A percentile compares a stretch with the other conserved stretches of the same genome.
phyloP scores from a whole-genome alignment of 495 filamentous ascomycete species.

The Entonaema liquescens region DNA sequence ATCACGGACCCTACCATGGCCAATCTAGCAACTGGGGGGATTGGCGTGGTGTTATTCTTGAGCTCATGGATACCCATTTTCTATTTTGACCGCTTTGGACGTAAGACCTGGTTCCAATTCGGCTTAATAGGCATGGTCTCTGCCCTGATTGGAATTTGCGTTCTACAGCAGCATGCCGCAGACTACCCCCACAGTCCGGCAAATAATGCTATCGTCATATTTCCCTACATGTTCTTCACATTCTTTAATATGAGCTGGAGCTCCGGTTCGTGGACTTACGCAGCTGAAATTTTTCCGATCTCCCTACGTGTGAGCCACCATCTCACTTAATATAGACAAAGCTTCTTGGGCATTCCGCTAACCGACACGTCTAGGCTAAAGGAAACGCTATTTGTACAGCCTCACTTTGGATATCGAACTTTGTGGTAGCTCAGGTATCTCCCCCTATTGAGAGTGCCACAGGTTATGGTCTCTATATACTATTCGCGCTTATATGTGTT shows the following conservation, averaged over 20 bases:
- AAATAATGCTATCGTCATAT: slow-evolving; percentile 42
- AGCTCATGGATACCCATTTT: slow-evolving; percentile 43
- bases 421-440: slow-evolving; percentile 41
- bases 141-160: slow-evolving; percentile 39
- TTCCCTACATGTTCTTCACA: slow-evolving; percentile 43
- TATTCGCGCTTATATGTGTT: slow-evolving; percentile 41
- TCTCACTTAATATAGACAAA: neutral
- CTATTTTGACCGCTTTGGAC: slow-evolving; percentile 41
- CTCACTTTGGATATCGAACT: slow-evolving; percentile 45
- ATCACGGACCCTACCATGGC: slow-evolving; percentile 43
- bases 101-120: slow-evolving; percentile 44
- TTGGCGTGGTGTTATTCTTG: slow-evolving; percentile 39
- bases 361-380: slow-evolving; percentile 33
- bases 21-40: slow-evolving; percentile 39
- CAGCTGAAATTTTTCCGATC: slow-evolving; percentile 44
- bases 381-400: slow-evolving; percentile 44
- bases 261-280: slow-evolving; percentile 43
- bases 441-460: slow-evolving; percentile 42
- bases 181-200: slow-evolving; percentile 36
- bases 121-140: slow-evolving; percentile 42
- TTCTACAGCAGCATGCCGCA: slow-evolving; percentile 40
- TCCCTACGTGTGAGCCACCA: slow-evolving; percentile 21
- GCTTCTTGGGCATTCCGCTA: neutral
- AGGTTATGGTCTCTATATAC: slow-evolving; percentile 43
- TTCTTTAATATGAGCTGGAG: slow-evolving; percentile 47